phyloP scores from a whole-genome alignment of 148 eudicot species.

The Persicaria tinctoria region DNA sequence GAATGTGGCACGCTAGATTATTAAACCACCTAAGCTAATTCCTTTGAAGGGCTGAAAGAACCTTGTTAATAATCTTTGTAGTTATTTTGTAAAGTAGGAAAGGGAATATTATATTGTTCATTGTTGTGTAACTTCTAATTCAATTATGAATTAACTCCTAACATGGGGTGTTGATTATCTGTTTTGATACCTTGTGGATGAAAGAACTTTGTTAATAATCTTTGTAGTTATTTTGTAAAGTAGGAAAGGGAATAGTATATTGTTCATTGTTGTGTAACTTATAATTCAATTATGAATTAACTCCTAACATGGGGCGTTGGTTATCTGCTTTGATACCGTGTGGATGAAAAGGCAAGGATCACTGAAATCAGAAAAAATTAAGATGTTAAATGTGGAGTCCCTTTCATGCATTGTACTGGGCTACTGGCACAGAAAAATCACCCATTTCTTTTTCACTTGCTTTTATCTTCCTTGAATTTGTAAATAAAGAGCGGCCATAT shows the following conservation, averaged over 20 bases:
- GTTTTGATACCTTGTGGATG: background rate
- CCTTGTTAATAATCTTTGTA: background rate
- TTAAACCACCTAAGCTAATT: background rate
- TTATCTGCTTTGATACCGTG: background rate
- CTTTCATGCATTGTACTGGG: background rate
- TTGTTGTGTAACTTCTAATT: background rate
- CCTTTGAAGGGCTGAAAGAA: background rate
- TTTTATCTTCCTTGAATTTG: background rate
- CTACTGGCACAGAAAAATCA: background rate
- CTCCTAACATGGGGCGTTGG: background rate
- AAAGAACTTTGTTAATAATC: background rate
- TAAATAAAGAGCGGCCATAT: no score
- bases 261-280: background rate
- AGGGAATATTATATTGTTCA: background rate
- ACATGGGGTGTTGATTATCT: background rate
- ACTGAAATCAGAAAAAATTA: background rate
- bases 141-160: background rate
- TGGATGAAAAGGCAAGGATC: background rate
- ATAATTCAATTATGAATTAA: background rate
- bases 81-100: background rate
- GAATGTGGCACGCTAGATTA: background rate
- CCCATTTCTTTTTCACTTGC: background rate
- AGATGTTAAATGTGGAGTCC: background rate
- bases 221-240: background rate
- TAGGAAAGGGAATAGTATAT: background rate